Base-by-base conservation (phyloP, 805 yeast species). In the Danielia reshetovae region DNA sequence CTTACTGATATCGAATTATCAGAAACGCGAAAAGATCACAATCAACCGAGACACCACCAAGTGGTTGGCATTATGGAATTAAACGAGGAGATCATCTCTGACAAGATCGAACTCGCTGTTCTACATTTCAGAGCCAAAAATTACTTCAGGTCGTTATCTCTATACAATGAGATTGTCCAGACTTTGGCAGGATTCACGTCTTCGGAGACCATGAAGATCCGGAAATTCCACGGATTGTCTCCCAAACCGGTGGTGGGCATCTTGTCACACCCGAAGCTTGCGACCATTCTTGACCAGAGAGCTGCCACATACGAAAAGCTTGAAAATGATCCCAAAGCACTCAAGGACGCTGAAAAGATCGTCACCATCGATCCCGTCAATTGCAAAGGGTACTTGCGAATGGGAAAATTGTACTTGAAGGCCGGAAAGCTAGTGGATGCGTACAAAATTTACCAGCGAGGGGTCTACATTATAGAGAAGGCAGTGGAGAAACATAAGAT, bases 261-360 rank as follows among this genome's bases (percentile, higher is more conserved):
- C 5, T 23, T 46, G 5, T 47, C 54, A 7, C 72, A 67, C 39
- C 72, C 72, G 1, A 57, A 57, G 40, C 36, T 67, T 5, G 51
- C 60, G 1, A 45, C 59, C 1, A 38, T 64, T 5, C 46, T 65
- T 8, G 80, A 75, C 41, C 70, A 65, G 36, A 46, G 77, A 13
- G 74, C 78, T 1, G 79, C 79, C 2, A 62, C 75, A 2, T 61
- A 52, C 46, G 72, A 71, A 38, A 72, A 70, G 39, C 40, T 72
- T 33, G 48, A 55, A 11, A 31, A 52, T 4, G 48, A 46, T 0
- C 41, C 45, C 7, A 18, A 21, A 18, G 72, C 77, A 0, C 51
- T 62, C 18, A 38, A 41, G 17, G 77, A 72, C 36, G 70, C 70
- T 0, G 45, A 54, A 19, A 42, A 35, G 23, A 42, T 70, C 27